Evolutionary conservation across 2,329 filamentous ascomycete genomes (phyloP), one percentile per base, ranked within the genome.

Genomic region (Cephalotrichum gorgonifer): DNA sequence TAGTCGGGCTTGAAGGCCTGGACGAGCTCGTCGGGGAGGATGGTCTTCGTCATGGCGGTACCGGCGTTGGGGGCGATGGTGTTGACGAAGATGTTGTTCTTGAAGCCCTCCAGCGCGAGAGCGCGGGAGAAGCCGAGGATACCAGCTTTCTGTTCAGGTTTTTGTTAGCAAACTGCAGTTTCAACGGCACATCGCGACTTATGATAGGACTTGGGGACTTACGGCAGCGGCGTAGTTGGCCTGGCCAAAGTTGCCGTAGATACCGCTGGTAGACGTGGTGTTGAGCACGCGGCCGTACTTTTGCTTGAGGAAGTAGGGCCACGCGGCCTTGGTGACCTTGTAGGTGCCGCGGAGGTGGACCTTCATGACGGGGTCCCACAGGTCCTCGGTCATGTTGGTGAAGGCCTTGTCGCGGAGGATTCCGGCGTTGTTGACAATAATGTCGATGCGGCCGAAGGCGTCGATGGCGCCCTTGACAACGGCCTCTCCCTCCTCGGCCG

Each of bases 1-100:
- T 95, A 97, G 64, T 97, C 91, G 52, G 93, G 93, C 82, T 97
- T 98, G 78, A 98, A 95, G 43, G 93, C 91, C 73, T 97, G 90
- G 17, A 98, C 90, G 73, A 97, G 82, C 73, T 98, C 93, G 70
- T 95, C 89, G 27, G 93, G 93, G 75, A 98, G 79, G 64, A 98
- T 87, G 46, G 87, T 91, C 57, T 83, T 80, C 50, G 93, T 98
- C 87, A 98, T 93, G 63, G 85, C 83, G 42, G 93, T 98, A 58
- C 93, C 93, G 35, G 93, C 93, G 62, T 97, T 98, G 57, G 93
- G 93, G 23, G 93, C 93, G 61, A 98, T 96, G 51, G 90, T 95
- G 78, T 98, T 98, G 67, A 95, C 88, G 60, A 82, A 89, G 68
- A 98, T 97, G 76, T 96, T 95, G 77, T 98, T 89, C 75, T 97